Conservation (phyloP, 2,329 filamentous ascomycete genomes). For the Monosporascus sp. region DNA sequence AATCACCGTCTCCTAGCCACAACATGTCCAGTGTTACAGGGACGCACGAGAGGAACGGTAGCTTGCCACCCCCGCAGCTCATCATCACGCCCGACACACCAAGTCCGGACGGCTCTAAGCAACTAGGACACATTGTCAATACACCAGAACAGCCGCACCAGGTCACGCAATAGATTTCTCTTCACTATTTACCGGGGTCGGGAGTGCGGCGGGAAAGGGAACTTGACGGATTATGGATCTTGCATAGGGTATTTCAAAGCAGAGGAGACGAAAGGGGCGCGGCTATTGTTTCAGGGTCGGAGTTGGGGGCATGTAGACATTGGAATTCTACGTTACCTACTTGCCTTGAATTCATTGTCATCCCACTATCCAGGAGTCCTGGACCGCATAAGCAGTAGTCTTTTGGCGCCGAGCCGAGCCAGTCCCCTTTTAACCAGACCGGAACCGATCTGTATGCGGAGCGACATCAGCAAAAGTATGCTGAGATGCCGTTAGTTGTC, state of each 20-base stretch:
- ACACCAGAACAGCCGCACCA: constrained; percentile 30
- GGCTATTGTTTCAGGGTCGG: background rate
- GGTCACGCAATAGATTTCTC: constrained; percentile 29
- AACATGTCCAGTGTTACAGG: constrained; percentile 14
- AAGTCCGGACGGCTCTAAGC: constrained; percentile 36
- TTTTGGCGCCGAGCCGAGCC: too few species aligned
- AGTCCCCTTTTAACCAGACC: too few species aligned
- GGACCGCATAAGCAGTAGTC: too few species aligned
- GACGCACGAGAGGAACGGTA: constrained; percentile 7
- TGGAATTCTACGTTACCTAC: too few species aligned
- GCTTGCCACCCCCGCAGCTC: constrained; percentile 34
- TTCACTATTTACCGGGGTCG: background rate
- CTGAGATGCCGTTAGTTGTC: too few species aligned
- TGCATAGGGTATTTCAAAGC: background rate
- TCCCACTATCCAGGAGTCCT: too few species aligned
- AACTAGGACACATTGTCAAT: constrained; percentile 34
- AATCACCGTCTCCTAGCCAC: constrained; percentile 12
- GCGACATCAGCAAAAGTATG: too few species aligned
- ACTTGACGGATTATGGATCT: background rate
- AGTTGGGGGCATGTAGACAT: too few species aligned
- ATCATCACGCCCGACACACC: constrained; percentile 49
- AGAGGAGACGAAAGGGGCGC: background rate
- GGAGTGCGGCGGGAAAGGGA: background rate
- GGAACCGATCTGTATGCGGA: too few species aligned
- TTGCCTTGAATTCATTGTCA: too few species aligned